Base-by-base conservation (phyloP, 805 yeast species). In the Yarrowia sp. region DNA sequence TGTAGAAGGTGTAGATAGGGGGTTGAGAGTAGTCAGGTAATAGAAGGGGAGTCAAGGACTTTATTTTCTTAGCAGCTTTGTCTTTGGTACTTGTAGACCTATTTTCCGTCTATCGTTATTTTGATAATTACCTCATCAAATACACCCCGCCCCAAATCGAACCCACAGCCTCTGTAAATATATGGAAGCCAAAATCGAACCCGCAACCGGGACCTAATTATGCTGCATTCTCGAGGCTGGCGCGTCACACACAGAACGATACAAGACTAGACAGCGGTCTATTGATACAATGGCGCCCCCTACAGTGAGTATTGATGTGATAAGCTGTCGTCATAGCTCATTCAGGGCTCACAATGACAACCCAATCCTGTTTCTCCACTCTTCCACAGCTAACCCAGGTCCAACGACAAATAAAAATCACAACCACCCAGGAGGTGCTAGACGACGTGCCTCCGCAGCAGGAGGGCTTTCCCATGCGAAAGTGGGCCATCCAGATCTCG, bases 381-480 rank as follows among this genome's bases (percentile, higher is more conserved):
- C 8, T 38, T 38, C 10, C 50, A 22, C 14, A 3, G 5, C 50
- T 45, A 59, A 48, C 16, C 14, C 66, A 68, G 85, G 89, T 90
- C 48, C 89, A 91, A 80, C 87, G 98, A 83, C 91, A 94, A 19
- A 86, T 93, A 69, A 88, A 97, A 79, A 86, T 93, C 74, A 89
- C 91, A 69, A 94, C 98, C 35, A 86, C 87, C 71, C 98, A 94
- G 80, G 89, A 88, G 75, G 84, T 94, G 72, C 81, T 92, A 71
- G 87, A 87, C 70, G 97, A 90, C 74, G 87, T 88, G 35, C 90
- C 96, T 14, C 88, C 93, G 15, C 95, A 90, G 69, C 92, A 90
- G 73, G 96, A 91, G 77, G 91, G 91, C 10, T 94, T 89, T 77
- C 98, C 99, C 16, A 89, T 94, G 90, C 88, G 98, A 77, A 87